Evolutionary conservation across 106 monocot genomes (phyloP).

Genomic region (Dendrobium huoshanense): DNA sequence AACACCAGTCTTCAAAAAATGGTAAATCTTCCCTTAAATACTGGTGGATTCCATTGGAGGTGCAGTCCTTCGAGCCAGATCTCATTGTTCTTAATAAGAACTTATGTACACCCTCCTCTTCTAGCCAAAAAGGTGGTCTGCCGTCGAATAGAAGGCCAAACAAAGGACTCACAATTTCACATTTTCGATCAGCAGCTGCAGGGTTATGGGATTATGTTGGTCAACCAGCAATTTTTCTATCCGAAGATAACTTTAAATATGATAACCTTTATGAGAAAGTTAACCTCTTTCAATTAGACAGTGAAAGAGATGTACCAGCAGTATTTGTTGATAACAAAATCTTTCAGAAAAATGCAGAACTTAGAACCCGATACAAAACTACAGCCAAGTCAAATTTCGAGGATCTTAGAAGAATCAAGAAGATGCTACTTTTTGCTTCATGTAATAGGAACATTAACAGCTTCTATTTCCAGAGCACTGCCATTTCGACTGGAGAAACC

Average conservation of each 20-base stretch:
- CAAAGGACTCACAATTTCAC: constrained; percentile 38
- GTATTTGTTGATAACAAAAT: neutral
- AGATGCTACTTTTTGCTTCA: constrained; percentile 33
- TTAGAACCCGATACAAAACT: constrained; percentile 5
- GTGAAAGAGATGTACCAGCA: neutral
- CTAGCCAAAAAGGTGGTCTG: constrained; percentile 9
- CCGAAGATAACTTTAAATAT: constrained; percentile 16
- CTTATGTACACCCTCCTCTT: constrained; percentile 4
- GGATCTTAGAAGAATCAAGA: constrained; percentile 44
- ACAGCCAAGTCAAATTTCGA: constrained; percentile 32
- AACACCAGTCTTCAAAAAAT: constrained; percentile 16
- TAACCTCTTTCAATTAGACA: constrained; percentile 9
- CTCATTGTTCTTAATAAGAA: neutral
- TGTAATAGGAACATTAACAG: constrained; percentile 17
- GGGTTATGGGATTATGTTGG: constrained; percentile 65
- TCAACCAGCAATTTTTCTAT: constrained; percentile 23
- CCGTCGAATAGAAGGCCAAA: constrained; percentile 15
- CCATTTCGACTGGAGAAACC: constrained; percentile 6
- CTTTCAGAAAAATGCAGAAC: constrained; percentile 2
- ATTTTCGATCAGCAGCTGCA: constrained; percentile 44
- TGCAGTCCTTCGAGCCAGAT: constrained; percentile 20
- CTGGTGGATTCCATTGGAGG: constrained; percentile 40
- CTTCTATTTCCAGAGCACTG: constrained; percentile 19
- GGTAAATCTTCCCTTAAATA: constrained; percentile 40
- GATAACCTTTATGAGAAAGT: constrained; percentile 21